A percentile compares a stretch with the other conserved stretches of the same genome.
These are phyloP conservation scores for Wallacemonas collosoma DNA, from an alignment of 208 protist species.

Conservation along the genomic window DNA sequence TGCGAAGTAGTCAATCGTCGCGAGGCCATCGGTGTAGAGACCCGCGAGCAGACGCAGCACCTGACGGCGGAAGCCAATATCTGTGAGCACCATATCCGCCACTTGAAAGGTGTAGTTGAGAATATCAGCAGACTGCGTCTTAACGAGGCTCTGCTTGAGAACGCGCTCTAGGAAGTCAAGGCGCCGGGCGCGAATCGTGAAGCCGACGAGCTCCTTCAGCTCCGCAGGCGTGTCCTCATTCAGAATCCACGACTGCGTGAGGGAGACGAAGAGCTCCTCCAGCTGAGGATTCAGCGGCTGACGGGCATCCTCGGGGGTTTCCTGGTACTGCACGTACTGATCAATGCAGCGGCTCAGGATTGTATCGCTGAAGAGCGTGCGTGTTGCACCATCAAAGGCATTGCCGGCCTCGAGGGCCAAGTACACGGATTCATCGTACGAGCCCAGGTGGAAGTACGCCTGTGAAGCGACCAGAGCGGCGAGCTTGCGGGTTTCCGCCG, in stretches of 20 bases:
- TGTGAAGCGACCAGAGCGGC: slow-evolving; percentile 94
- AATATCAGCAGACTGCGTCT: slow-evolving; percentile 78
- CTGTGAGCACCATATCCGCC: slow-evolving; percentile 79
- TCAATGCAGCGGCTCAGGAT: slow-evolving; percentile 96
- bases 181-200: slow-evolving; percentile 84
- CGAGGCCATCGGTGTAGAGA: slow-evolving; percentile 76
- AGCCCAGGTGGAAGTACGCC: slow-evolving; percentile 98
- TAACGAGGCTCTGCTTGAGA: slow-evolving; percentile 57
- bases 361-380: slow-evolving; percentile 85
- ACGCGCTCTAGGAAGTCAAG: slow-evolving; percentile 89
- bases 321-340: slow-evolving; percentile 89
- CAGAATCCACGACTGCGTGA: slow-evolving; percentile 80
- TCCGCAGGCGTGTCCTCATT: slow-evolving; percentile 61
- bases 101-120: slow-evolving; percentile 92
- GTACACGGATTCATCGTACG: slow-evolving; percentile 94
- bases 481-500: slow-evolving; percentile 62
- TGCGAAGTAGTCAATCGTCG: slow-evolving; percentile 90
- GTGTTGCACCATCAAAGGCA: slow-evolving; percentile 92
- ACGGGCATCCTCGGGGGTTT: slow-evolving; percentile 32
- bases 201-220: slow-evolving; percentile 89
- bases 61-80: slow-evolving; percentile 83
- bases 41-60: slow-evolving; percentile 88
- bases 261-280: slow-evolving; percentile 75
- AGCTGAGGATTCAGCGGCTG: slow-evolving; percentile 72
- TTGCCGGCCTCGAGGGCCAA: slow-evolving; percentile 95